Conservation (phyloP, 2,329 filamentous ascomycete species). For the Drechslerella coelobrocha region DNA sequence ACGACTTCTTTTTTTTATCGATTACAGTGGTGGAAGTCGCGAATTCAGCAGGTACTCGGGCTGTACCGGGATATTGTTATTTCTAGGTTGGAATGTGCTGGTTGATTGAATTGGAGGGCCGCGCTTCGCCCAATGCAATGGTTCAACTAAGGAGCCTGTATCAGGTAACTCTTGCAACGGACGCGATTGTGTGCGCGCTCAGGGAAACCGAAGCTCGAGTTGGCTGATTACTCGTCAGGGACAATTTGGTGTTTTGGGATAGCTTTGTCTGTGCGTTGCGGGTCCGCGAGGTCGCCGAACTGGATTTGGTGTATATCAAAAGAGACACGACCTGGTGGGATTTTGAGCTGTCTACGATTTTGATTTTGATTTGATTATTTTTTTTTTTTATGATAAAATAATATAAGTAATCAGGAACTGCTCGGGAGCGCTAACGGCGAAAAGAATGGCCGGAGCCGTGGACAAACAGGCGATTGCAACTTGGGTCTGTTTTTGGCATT, state of each 20-base stretch:
- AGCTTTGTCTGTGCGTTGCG: background rate
- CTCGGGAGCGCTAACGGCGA: background rate
- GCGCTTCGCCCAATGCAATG: background rate
- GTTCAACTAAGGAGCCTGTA: background rate
- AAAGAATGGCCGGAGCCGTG: background rate
- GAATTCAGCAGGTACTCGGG: too few relatives aligned
- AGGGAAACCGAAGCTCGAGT: background rate
- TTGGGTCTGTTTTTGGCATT: background rate
- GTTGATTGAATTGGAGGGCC: background rate
- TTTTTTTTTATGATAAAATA: too few relatives aligned
- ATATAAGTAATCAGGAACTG: background rate
- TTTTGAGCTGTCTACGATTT: too few relatives aligned
- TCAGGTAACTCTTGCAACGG: background rate
- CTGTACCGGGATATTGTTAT: too few relatives aligned
- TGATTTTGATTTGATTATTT: too few relatives aligned
- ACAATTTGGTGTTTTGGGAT: background rate
- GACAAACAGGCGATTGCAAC: background rate
- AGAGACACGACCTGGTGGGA: too few relatives aligned
- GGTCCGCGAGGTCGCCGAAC: too few relatives aligned
- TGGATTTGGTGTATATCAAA: too few relatives aligned
- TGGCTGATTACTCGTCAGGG: background rate
- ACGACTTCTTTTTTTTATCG: too few relatives aligned
- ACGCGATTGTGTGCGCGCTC: constrained; percentile 1
- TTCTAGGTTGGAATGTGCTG: too few relatives aligned
- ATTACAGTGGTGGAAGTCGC: too few relatives aligned